Conservation (phyloP, 495 filamentous ascomycete genomes). For the Hypoxylon fuscum region DNA sequence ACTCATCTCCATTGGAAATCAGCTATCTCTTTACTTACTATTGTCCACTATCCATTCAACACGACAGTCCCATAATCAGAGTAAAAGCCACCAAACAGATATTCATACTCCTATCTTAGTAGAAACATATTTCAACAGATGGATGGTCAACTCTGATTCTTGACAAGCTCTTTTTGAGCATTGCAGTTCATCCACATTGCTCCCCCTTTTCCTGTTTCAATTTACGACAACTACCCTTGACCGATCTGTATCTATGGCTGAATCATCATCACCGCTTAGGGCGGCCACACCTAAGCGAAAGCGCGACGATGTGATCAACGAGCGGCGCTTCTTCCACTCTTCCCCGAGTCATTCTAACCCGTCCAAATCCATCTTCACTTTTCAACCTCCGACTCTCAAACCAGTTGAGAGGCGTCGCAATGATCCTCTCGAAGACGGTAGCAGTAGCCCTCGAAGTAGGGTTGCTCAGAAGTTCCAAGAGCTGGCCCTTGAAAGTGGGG, state of each 20-base stretch:
- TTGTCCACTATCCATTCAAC: not conserved
- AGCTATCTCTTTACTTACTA: not conserved
- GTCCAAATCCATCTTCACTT: constrained; percentile 46
- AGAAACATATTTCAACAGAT: constrained; percentile 8
- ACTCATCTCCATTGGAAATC: not conserved
- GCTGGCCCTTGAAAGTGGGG: constrained; percentile 64
- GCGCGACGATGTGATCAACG: constrained; percentile 45
- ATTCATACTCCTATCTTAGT: not conserved
- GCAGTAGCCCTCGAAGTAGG: constrained; percentile 67
- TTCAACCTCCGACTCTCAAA: constrained; percentile 42
- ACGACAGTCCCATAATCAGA: not conserved
- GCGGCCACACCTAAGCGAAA: constrained; percentile 60
- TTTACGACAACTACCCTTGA: not conserved
- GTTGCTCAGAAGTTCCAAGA: constrained; percentile 72
- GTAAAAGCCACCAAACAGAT: not conserved
- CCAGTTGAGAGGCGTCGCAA: constrained; percentile 30
- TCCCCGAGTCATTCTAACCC: constrained; percentile 21
- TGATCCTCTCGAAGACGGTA: constrained; percentile 48
- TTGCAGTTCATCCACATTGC: not conserved
- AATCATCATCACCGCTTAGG: constrained; percentile 34
- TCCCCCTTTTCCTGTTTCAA: not conserved
- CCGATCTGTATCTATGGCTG: constrained; percentile 31
- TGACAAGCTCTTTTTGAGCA: constrained; percentile 18
- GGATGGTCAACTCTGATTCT: constrained; percentile 19
- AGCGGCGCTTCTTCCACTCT: constrained; percentile 28